Conservation (phyloP, 2,329 filamentous ascomycete genomes). For the Bipolaris oryzae region DNA sequence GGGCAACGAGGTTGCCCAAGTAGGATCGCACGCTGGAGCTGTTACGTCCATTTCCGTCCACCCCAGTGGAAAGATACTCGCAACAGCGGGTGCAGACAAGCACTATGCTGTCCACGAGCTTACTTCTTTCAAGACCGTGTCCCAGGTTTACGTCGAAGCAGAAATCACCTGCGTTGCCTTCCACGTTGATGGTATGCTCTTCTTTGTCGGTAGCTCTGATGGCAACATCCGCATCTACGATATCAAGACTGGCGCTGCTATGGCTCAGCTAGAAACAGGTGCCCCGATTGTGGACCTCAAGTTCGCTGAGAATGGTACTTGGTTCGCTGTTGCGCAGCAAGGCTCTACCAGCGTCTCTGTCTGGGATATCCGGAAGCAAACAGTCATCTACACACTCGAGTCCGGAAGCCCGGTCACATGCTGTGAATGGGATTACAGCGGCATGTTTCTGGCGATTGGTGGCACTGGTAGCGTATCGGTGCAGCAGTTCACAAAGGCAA, state of each 20-base stretch:
- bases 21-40: conserved; percentile 82
- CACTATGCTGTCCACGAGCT: conserved; percentile 91
- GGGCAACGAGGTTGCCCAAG: conserved; percentile 70
- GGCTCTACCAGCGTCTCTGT: conserved; percentile 80
- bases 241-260: conserved; percentile 76
- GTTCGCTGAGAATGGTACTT: conserved; percentile 97
- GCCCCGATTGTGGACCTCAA: conserved; percentile 75
- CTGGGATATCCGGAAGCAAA: conserved; percentile 89
- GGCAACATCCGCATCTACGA: conserved; percentile 90
- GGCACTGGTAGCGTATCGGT: conserved; percentile 83
- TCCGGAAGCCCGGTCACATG: conserved; percentile 77
- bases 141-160: conserved; percentile 79
- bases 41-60: conserved; percentile 80
- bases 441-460: conserved; percentile 85
- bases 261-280: conserved; percentile 70
- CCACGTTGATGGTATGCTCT: conserved; percentile 94
- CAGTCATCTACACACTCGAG: conserved; percentile 82
- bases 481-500: conserved; percentile 84
- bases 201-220: conserved; percentile 79
- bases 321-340: conserved; percentile 84
- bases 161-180: conserved; percentile 80
- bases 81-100: conserved; percentile 89
- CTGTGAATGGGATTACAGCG: conserved; percentile 91
- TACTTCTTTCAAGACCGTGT: conserved; percentile 67
- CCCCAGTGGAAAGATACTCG: conserved; percentile 80